phyloP scores from a whole-genome alignment of 2,329 filamentous ascomycete species.

The Thyridium curvatum region DNA sequence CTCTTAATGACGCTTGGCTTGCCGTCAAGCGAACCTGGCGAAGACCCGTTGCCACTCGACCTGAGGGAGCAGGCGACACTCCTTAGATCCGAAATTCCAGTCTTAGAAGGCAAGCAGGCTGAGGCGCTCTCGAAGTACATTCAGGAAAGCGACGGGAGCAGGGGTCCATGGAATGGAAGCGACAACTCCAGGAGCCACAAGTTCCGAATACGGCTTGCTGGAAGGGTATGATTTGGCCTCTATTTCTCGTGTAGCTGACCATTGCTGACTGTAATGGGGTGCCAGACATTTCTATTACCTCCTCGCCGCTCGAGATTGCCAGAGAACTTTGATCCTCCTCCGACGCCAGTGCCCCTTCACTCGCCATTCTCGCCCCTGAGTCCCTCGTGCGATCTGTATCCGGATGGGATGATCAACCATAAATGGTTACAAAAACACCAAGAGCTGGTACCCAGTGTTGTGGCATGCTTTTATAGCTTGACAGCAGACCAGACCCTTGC shows the following conservation, averaged over 20 bases:
- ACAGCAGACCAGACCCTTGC: constrained; percentile 66
- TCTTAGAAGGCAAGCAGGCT: constrained; percentile 59
- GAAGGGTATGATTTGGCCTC: constrained; percentile 61
- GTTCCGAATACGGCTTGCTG: constrained; percentile 67
- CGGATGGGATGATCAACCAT: constrained; percentile 79
- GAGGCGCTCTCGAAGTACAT: constrained; percentile 61
- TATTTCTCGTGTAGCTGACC: neutral
- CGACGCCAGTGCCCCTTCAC: constrained; percentile 58
- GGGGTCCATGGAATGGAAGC: constrained; percentile 61
- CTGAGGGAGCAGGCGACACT: constrained; percentile 53
- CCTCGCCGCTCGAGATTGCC: constrained; percentile 50
- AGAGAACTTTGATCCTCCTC: constrained; percentile 40
- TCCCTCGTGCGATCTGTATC: constrained; percentile 75
- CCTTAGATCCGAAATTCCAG: constrained; percentile 65
- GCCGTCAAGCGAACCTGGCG: constrained; percentile 30
- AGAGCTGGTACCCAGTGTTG: constrained; percentile 70
- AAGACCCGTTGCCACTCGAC: constrained; percentile 37
- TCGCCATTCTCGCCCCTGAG: constrained; percentile 89
- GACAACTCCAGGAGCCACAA: constrained; percentile 44
- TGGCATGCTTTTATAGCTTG: constrained; percentile 75
- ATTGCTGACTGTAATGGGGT: neutral
- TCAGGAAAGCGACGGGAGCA: constrained; percentile 55
- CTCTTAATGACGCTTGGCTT: constrained; percentile 79
- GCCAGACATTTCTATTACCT: constrained; percentile 49
- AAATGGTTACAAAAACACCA: constrained; percentile 89